Conservation (phyloP, 208 protist species). For the Leptomonas seymouri region DNA sequence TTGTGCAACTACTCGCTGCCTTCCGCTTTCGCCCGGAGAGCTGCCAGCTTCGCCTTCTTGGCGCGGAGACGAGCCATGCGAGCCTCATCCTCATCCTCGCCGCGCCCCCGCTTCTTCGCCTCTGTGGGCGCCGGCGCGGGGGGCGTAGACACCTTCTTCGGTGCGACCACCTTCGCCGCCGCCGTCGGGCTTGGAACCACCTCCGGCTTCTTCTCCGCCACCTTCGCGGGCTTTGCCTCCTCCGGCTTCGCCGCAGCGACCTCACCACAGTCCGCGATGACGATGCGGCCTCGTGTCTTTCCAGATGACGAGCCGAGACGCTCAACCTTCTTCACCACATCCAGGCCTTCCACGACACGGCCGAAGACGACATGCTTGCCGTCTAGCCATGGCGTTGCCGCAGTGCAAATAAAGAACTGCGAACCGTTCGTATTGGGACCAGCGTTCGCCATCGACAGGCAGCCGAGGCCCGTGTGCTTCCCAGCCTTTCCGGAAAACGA, state of each 20-base stretch:
- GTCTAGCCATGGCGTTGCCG: slow-evolving; percentile 85
- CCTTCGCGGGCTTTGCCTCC: slow-evolving; percentile 6
- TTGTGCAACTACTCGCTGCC: slow-evolving; percentile 2
- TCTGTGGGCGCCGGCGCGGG: slow-evolving; percentile 7
- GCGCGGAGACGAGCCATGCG: slow-evolving; percentile 59
- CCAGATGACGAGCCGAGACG: slow-evolving; percentile 66
- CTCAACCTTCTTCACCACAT: slow-evolving; percentile 88
- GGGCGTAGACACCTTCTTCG: slow-evolving; percentile 14
- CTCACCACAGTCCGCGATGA: slow-evolving; percentile 84
- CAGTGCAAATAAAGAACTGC: slow-evolving; percentile 95
- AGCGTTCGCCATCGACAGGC: slow-evolving; percentile 99
- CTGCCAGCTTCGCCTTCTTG: slow-evolving; percentile 65
- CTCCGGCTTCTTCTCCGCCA: slow-evolving; percentile 18
- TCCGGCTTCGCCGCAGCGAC: slow-evolving; percentile 33
- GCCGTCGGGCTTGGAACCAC: slow-evolving; percentile 8
- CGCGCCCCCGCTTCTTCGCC: slow-evolving; percentile 28
- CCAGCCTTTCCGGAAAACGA: slow-evolving; percentile 96
- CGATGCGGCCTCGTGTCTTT: slow-evolving; percentile 67
- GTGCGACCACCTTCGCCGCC: slow-evolving; percentile 12
- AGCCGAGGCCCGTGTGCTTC: slow-evolving; percentile 87
- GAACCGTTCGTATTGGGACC: slow-evolving; percentile 98
- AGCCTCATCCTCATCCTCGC: slow-evolving; percentile 41
- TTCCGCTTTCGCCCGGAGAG: slow-evolving; percentile 53
- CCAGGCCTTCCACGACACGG: slow-evolving; percentile 84
- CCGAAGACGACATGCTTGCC: slow-evolving; percentile 98